Evolutionary conservation across 2,329 filamentous ascomycete genomes (phyloP).

Genomic region (Ilyonectria sp.): DNA sequence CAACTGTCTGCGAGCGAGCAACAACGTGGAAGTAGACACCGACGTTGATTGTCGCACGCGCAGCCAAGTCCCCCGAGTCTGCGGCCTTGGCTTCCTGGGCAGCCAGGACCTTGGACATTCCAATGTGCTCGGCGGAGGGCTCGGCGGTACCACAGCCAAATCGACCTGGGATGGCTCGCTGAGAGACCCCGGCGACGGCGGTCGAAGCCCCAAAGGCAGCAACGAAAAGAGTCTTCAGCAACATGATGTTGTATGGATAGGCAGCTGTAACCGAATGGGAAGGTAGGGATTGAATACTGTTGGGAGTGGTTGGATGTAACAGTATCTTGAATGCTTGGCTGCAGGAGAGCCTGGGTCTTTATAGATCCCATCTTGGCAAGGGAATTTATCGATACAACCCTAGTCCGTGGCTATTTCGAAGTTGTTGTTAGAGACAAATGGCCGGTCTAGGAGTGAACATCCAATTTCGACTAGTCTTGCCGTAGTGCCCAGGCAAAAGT

Average conservation of each 20-base stretch:
- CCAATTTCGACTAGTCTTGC: too few relatives aligned
- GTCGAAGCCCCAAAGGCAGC: conserved; percentile 2
- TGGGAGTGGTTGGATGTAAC: too few relatives aligned
- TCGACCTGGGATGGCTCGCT: not conserved
- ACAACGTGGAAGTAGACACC: conserved; percentile 15
- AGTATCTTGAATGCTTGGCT: too few relatives aligned
- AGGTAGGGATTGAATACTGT: too few relatives aligned
- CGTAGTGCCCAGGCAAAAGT: not conserved
- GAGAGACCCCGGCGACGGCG: not conserved
- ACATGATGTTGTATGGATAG: not conserved
- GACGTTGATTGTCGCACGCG: conserved; percentile 8
- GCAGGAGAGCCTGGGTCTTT: too few relatives aligned
- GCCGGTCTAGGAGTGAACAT: too few relatives aligned
- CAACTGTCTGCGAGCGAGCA: conserved; percentile 2
- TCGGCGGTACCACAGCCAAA: conserved; percentile 1
- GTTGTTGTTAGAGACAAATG: too few relatives aligned
- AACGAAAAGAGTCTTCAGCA: not conserved
- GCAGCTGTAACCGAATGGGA: too few relatives aligned
- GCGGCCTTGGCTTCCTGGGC: conserved; percentile 8
- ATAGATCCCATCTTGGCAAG: too few relatives aligned
- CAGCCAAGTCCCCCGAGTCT: not conserved
- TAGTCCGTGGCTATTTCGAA: too few relatives aligned
- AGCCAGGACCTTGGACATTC: conserved; percentile 9
- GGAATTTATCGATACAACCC: too few relatives aligned
- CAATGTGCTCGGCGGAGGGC: conserved; percentile 2